Evolutionary conservation across 2,329 filamentous ascomycete genomes (phyloP), one percentile per base, ranked within the genome.

Genomic region (Pseudocercospora eumusae): DNA sequence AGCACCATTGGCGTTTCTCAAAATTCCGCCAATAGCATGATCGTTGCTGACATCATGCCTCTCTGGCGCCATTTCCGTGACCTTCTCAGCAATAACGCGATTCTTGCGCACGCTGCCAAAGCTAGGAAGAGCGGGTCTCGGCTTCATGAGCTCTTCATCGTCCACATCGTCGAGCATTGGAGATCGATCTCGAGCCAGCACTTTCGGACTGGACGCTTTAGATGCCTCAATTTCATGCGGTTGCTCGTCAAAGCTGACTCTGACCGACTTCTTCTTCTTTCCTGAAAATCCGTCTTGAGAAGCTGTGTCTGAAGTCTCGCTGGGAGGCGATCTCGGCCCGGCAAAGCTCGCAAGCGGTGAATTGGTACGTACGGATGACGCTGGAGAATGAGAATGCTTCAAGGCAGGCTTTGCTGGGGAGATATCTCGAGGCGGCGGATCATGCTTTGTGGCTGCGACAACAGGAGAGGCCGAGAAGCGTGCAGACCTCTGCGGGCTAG

Each of bases 351-450:
- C 81, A 78, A 69, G 83, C 70, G 60, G 80, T 18, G 79, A 81
- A 40, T 66, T 72, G 8, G 73, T 75, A 18, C 79, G 73, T 10
- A 78, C 65, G 0, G 79, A 80, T 1, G 83, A 80, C 1, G 86
- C 82, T 54, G 84, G 86, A 1, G 79, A 81, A 11, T 57, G 55
- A 25, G 56, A 66, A 28, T 86, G 81, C 73, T 93, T 93, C 65
- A 93, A 72, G 1, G 89, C 90, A 1, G 90, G 92, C 73, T 93
- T 93, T 50, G 86, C 86, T 9, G 90, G 90, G 0, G 90, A 92
- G 10, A 89, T 79, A 4, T 89, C 91, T 53, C 90, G 83, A 28
- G 86, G 80, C 21, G 88, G 87, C 5, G 90, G 90, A 58, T 86
- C 83, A 71, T 93, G 89, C 65, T 82, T 86, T 27, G 88, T 79